A percentile compares a stretch with the other conserved stretches of the same genome.
These are phyloP conservation scores for Hygrocybe punicea DNA, from an alignment of 768 basidiomycete species.

Conservation along the genomic window DNA sequence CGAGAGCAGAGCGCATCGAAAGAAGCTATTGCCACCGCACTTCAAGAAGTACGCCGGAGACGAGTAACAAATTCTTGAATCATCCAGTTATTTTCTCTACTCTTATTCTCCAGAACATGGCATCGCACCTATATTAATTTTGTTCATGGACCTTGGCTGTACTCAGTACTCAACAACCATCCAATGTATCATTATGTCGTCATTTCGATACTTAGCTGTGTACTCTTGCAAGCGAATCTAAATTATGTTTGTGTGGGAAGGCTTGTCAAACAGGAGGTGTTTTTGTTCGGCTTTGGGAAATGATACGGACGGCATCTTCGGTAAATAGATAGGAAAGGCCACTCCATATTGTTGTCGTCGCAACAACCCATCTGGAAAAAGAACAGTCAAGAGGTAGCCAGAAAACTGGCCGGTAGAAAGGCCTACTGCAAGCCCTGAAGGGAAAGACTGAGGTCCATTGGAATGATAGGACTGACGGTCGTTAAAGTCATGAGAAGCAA, in stretches of 20 bases:
- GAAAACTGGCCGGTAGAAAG: background rate
- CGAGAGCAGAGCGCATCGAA: constrained; percentile 57
- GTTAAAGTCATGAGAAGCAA: constrained; percentile 87
- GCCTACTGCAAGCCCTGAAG: constrained; percentile 76
- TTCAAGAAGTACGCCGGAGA: constrained; percentile 65
- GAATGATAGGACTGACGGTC: constrained; percentile 77
- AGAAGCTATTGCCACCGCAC: constrained; percentile 58
- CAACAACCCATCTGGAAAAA: constrained; percentile 70
- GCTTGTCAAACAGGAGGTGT: constrained; percentile 20
- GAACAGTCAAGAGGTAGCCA: constrained; percentile 2
- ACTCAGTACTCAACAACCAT: no score
- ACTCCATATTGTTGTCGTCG: constrained; percentile 87
- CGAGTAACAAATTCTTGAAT: constrained; percentile 29
- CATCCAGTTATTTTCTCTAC: constrained; percentile 9
- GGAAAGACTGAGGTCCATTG: constrained; percentile 51
- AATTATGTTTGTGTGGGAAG: no score
- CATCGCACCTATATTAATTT: background rate
- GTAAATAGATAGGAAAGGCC: constrained; percentile 80
- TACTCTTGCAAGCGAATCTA: no score
- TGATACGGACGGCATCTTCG: constrained; percentile 66
- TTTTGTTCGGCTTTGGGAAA: constrained; percentile 38
- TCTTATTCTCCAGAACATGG: background rate
- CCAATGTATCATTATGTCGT: no score
- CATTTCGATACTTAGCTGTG: no score
- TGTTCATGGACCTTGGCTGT: background rate